phyloP scores from a whole-genome alignment of 192 early-diverging fungal genomes.

The Lobosporangium transversale region DNA sequence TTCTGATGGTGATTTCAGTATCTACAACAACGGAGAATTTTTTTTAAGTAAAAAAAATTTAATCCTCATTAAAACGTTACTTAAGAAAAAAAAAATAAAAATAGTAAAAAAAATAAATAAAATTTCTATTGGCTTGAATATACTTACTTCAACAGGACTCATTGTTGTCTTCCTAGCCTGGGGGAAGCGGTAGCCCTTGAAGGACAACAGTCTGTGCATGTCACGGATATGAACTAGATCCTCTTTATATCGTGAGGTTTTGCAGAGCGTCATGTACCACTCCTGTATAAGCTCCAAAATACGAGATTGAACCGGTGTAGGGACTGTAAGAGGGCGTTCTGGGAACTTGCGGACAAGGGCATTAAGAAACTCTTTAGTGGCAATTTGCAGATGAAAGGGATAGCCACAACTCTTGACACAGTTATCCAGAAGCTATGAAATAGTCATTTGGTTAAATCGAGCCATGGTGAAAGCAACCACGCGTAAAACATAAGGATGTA shows the following conservation, averaged over 20 bases:
- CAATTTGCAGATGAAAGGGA: constrained; percentile 95
- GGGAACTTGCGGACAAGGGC: constrained; percentile 95
- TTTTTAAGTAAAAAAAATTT: constrained; percentile 12
- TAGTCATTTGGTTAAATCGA: no score
- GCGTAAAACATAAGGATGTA: no score
- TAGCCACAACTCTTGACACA: constrained; percentile 99
- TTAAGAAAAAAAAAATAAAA: constrained; percentile 5
- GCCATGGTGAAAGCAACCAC: no score
- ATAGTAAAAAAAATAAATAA: background rate
- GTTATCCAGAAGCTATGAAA: constrained; percentile 84
- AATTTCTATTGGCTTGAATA: background rate
- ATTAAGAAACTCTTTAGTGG: constrained; percentile 96
- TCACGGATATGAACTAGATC: constrained; percentile 95
- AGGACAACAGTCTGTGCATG: constrained; percentile 90
- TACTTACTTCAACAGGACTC: constrained; percentile 59
- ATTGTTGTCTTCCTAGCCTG: constrained; percentile 69
- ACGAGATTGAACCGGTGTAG: constrained; percentile 81
- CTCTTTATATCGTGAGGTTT: constrained; percentile 88
- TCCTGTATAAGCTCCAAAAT: constrained; percentile 94
- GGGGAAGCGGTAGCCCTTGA: constrained; percentile 90
- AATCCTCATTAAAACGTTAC: constrained; percentile 3
- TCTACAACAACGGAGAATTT: no score
- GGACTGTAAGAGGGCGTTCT: constrained; percentile 79
- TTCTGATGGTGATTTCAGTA: constrained; percentile 91
- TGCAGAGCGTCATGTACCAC: constrained; percentile 92